Conservation (phyloP, 2,329 filamentous ascomycete genomes). For the Fusarium proliferatum region DNA sequence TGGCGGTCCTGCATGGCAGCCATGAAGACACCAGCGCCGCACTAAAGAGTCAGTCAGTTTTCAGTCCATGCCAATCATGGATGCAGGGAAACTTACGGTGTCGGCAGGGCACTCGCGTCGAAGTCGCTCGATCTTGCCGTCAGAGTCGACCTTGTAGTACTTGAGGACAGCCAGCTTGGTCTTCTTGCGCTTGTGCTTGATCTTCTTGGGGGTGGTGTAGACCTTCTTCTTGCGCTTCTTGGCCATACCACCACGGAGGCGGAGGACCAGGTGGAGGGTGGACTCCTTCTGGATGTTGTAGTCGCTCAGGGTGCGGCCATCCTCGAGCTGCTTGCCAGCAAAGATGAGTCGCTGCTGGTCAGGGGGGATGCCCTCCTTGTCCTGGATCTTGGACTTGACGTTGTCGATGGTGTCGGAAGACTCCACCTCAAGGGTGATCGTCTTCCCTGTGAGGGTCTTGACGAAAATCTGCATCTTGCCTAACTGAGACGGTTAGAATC, state of each 20-base stretch:
- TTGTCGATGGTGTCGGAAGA: slow-evolving; percentile 99
- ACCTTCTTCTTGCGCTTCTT: slow-evolving; percentile 99
- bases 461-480: slow-evolving; percentile 83
- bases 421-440: slow-evolving; percentile 99
- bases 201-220: slow-evolving; percentile 99
- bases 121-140: slow-evolving; percentile 99
- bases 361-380: slow-evolving; percentile 99
- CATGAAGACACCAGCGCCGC: slow-evolving; percentile 99
- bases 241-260: slow-evolving; percentile 90
- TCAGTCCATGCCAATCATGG: fast-evolving
- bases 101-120: slow-evolving; percentile 96
- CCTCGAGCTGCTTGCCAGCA: slow-evolving; percentile 99
- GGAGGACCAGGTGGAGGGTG: slow-evolving; percentile 96
- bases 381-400: slow-evolving; percentile 98
- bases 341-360: slow-evolving; percentile 99
- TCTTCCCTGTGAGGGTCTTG: slow-evolving; percentile 97
- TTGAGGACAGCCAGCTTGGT: slow-evolving; percentile 99
- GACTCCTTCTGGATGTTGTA: slow-evolving; percentile 99
- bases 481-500: slow-evolving; percentile 59
- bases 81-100: slow-evolving; percentile 70
- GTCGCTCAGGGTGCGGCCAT: slow-evolving; percentile 97
- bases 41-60: slow-evolving; percentile 66
- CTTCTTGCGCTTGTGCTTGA: slow-evolving; percentile 99
- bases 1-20: slow-evolving; percentile 99
- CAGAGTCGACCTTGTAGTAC: slow-evolving; percentile 99